These are phyloP conservation scores for Strobilomyces dryophilus DNA, from an alignment of 768 basidiomycete genomes.

Conservation along the genomic window DNA sequence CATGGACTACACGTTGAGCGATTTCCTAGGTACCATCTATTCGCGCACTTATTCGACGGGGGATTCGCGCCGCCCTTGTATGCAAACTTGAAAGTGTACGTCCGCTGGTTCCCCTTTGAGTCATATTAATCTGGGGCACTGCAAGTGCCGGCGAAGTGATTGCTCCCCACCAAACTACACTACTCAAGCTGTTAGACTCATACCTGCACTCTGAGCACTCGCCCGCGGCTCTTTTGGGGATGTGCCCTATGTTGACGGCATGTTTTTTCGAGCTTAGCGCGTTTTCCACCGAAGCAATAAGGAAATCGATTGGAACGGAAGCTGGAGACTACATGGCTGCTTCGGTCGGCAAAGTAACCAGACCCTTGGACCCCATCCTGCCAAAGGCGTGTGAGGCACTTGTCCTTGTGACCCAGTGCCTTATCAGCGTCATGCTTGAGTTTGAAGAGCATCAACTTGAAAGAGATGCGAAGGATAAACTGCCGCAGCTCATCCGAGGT, in stretches of 20 bases:
- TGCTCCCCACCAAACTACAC: constrained; percentile 80
- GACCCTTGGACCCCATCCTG: constrained; percentile 60
- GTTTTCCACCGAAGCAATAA: constrained; percentile 54
- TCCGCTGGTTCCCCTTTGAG: constrained; percentile 1
- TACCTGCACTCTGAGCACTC: constrained; percentile 59
- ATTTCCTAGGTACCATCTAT: constrained; percentile 54
- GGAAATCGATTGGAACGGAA: constrained; percentile 38
- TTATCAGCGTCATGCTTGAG: constrained; percentile 55
- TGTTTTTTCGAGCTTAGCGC: constrained; percentile 57
- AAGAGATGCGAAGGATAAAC: constrained; percentile 5
- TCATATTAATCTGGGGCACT: constrained; percentile 12
- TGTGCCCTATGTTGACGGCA: constrained; percentile 57
- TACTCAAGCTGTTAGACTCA: constrained; percentile 85
- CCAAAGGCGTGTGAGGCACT: constrained; percentile 80
- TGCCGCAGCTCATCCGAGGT: constrained; percentile 43
- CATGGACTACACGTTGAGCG: constrained; percentile 8
- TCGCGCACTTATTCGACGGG: constrained; percentile 58
- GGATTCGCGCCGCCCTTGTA: constrained; percentile 60
- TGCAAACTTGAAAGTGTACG: constrained; percentile 56
- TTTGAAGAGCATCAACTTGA: constrained; percentile 32
- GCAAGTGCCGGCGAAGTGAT: constrained; percentile 65
- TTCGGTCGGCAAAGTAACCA: constrained; percentile 5
- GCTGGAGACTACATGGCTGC: constrained; percentile 8
- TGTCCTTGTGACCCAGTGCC: constrained; percentile 73
- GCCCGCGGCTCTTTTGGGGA: constrained; percentile 35